phyloP scores from a whole-genome alignment of 2,329 filamentous ascomycete species.

The Emmonsiellopsis sp. region DNA sequence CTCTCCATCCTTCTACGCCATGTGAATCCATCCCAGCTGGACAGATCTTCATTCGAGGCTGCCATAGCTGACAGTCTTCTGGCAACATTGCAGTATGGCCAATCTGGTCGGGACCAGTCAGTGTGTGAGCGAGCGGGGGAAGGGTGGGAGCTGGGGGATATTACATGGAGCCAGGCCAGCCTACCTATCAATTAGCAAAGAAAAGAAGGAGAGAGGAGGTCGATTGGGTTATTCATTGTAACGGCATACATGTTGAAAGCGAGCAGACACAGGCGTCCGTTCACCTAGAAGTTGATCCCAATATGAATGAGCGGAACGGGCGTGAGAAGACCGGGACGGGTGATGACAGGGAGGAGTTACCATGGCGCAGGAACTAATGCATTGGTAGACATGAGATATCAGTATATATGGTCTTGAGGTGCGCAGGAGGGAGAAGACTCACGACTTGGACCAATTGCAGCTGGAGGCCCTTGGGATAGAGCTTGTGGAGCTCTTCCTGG shows the following conservation, averaged over 20 bases:
- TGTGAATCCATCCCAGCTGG: conserved; percentile 48
- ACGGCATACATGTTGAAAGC: conserved; percentile 62
- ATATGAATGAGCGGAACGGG: neutral
- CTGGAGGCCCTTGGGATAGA: conserved; percentile 73
- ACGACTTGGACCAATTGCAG: conserved; percentile 84
- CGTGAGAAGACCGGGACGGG: neutral
- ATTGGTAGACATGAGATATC: neutral
- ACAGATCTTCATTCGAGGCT: conserved; percentile 43
- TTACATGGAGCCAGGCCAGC: conserved; percentile 42
- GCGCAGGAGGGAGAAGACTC: conserved; percentile 17
- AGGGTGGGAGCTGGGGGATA: neutral
- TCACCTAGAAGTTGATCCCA: conserved; percentile 38
- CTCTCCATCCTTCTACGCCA: conserved; percentile 71
- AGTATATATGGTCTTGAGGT: neutral
- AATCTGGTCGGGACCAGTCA: conserved; percentile 40
- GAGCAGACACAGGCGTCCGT: conserved; percentile 75
- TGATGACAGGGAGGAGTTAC: conserved; percentile 23
- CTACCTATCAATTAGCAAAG: conserved; percentile 23
- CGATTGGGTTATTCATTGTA: neutral
- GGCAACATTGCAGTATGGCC: conserved; percentile 83
- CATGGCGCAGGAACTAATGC: conserved; percentile 58
- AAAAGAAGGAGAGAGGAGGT: neutral
- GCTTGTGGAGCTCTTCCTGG: conserved; percentile 63
- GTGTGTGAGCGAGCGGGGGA: neutral
- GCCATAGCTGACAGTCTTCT: conserved; percentile 58